phyloP scores from a whole-genome alignment of 495 filamentous ascomycete species.

The Lepraria neglecta region DNA sequence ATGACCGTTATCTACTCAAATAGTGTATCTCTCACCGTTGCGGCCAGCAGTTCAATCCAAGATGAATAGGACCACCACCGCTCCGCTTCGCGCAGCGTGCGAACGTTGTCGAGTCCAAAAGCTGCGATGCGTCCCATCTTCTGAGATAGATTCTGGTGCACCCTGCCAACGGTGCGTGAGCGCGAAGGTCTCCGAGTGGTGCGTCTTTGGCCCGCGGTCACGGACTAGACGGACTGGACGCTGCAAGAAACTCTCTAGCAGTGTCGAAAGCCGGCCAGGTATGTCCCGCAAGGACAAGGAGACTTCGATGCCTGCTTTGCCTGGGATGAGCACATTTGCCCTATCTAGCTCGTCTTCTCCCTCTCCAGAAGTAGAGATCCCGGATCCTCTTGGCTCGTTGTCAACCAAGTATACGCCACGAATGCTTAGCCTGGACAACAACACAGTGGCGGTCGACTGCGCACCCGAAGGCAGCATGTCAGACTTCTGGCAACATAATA shows the following conservation, averaged over 20 bases:
- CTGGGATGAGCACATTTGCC: slow-evolving; percentile 1
- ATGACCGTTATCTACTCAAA: not conserved
- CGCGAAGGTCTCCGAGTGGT: not conserved
- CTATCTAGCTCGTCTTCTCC: not conserved
- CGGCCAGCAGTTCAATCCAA: not conserved
- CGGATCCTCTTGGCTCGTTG: not conserved
- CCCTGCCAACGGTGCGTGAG: not conserved
- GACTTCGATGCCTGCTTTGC: slow-evolving; percentile 1
- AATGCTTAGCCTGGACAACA: not conserved
- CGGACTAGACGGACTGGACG: not conserved
- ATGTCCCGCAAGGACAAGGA: not conserved
- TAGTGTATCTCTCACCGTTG: not conserved
- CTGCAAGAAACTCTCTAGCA: not conserved
- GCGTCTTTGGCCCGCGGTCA: not conserved
- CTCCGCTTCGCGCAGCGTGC: not conserved
- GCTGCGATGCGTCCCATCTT: not conserved
- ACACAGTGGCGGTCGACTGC: not conserved
- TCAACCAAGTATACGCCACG: not conserved
- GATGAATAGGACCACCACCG: not conserved
- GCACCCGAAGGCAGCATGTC: not conserved
- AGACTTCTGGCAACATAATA: not conserved
- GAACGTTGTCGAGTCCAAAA: not conserved
- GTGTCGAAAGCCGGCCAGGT: not conserved
- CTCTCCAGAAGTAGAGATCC: not conserved
- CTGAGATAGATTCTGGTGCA: not conserved